Evolutionary conservation across 2,329 filamentous ascomycete genomes (phyloP).

Genomic region (Alternaria hordeiaustralica): DNA sequence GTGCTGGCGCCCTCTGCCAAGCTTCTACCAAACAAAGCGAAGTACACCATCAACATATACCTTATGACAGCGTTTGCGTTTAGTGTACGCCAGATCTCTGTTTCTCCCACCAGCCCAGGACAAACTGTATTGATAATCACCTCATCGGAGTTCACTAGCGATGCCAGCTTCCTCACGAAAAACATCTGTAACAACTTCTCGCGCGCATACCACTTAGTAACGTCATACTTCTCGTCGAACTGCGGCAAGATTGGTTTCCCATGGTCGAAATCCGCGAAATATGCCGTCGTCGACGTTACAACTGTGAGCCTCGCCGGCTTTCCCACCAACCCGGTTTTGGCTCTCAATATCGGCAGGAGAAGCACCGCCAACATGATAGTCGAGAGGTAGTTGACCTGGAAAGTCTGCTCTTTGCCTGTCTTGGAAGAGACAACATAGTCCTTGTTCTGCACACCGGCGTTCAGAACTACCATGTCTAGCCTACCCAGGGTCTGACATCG

Average conservation of each 20-base stretch:
- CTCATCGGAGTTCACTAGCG: constrained; percentile 22
- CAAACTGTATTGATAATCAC: constrained; percentile 56
- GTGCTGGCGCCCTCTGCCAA: constrained; percentile 53
- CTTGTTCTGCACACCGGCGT: constrained; percentile 37
- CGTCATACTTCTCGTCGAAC: constrained; percentile 3
- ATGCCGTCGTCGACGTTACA: constrained; percentile 3
- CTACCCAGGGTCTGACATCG: constrained; percentile 13
- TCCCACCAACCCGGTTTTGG: constrained; percentile 4
- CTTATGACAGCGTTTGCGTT: not conserved
- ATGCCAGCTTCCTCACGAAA: constrained; percentile 22
- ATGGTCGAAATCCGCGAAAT: not conserved
- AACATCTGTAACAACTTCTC: constrained; percentile 28
- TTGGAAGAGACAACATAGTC: constrained; percentile 6
- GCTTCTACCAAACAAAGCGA: constrained; percentile 38
- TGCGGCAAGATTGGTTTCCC: not conserved
- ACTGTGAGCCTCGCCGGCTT: constrained; percentile 2
- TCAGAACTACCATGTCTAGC: constrained; percentile 42
- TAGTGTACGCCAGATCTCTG: constrained; percentile 2
- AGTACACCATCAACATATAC: constrained; percentile 25
- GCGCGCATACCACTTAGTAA: constrained; percentile 24
- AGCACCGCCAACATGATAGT: constrained; percentile 60
- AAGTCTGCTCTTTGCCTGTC: constrained; percentile 43
- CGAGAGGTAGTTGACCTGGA: constrained; percentile 64
- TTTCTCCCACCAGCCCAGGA: constrained; percentile 43
- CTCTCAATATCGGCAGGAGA: constrained; percentile 47